Conservation (phyloP, 2,329 filamentous ascomycete species). For the Colletotrichum falcatum region DNA sequence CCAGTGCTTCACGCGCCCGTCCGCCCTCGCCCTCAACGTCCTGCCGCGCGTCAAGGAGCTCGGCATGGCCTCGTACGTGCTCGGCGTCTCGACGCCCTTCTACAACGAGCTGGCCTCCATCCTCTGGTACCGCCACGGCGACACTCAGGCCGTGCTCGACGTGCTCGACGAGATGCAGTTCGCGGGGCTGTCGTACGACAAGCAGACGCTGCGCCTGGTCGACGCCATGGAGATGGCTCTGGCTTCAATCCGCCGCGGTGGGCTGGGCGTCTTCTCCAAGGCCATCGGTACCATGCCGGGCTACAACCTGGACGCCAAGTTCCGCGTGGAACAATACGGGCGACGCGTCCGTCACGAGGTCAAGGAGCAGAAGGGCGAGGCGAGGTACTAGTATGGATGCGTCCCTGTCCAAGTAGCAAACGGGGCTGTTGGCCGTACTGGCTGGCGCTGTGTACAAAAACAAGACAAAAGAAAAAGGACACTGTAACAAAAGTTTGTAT, state of each 20-base stretch:
- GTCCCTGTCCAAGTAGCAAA: background rate
- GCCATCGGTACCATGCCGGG: constrained; percentile 38
- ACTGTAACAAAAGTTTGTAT: constrained; percentile 16
- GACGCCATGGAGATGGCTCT: constrained; percentile 50
- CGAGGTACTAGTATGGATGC: background rate
- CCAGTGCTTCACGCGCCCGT: constrained; percentile 67
- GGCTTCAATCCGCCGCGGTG: constrained; percentile 34
- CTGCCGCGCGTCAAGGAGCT: constrained; percentile 76
- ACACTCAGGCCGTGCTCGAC: constrained; percentile 65
- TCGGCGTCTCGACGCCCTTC: constrained; percentile 76
- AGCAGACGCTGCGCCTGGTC: constrained; percentile 56
- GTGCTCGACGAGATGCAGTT: constrained; percentile 75
- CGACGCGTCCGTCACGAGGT: constrained; percentile 22
- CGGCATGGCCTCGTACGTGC: constrained; percentile 76
- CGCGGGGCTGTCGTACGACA: constrained; percentile 69
- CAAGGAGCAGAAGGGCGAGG: background rate
- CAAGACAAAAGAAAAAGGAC: too few species aligned
- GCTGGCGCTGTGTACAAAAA: constrained; percentile 2
- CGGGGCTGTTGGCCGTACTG: background rate
- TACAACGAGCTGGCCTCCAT: constrained; percentile 75
- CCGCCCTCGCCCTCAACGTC: constrained; percentile 69
- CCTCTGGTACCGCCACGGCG: constrained; percentile 71
- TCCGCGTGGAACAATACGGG: constrained; percentile 24
- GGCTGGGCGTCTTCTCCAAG: constrained; percentile 36
- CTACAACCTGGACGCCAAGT: constrained; percentile 39